phyloP scores from a whole-genome alignment of 2,329 filamentous ascomycete genomes.

The Karstenula rhodostoma region DNA sequence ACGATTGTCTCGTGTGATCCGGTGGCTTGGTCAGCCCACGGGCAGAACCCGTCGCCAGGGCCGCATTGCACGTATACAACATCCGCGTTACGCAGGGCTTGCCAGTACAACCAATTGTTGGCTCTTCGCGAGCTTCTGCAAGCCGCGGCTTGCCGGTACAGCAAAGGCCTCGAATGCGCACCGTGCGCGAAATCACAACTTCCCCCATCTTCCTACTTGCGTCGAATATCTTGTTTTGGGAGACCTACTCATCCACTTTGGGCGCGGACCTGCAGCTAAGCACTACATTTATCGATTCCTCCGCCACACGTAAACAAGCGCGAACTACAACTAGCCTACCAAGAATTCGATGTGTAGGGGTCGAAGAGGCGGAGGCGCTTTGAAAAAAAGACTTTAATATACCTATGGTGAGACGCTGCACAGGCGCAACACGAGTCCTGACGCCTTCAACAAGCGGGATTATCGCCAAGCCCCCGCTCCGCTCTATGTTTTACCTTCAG shows the following conservation, averaged over 20 bases:
- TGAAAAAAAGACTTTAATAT: neutral
- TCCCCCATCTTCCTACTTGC: neutral
- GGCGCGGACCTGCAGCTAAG: slow-evolving; percentile 2
- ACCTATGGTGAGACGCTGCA: neutral
- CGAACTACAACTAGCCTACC: neutral
- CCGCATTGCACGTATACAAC: neutral
- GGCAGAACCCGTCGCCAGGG: neutral
- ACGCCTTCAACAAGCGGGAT: neutral
- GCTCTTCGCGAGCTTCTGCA: too few species aligned
- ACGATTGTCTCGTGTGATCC: neutral
- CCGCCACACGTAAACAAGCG: slow-evolving; percentile 1
- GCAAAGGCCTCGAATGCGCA: neutral
- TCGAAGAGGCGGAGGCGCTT: neutral
- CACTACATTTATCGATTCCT: slow-evolving; percentile 4
- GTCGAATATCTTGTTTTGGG: neutral
- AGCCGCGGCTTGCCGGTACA: neutral
- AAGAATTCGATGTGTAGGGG: neutral
- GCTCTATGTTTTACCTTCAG: neutral
- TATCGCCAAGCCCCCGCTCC: slow-evolving; percentile 10
- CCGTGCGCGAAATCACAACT: neutral
- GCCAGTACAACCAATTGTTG: neutral
- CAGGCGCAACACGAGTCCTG: neutral
- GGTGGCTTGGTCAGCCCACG: neutral
- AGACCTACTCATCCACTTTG: neutral
- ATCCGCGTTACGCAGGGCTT: neutral